Evolutionary conservation across 2,329 filamentous ascomycete species (phyloP).

Genomic region (Penicillium paneum): DNA sequence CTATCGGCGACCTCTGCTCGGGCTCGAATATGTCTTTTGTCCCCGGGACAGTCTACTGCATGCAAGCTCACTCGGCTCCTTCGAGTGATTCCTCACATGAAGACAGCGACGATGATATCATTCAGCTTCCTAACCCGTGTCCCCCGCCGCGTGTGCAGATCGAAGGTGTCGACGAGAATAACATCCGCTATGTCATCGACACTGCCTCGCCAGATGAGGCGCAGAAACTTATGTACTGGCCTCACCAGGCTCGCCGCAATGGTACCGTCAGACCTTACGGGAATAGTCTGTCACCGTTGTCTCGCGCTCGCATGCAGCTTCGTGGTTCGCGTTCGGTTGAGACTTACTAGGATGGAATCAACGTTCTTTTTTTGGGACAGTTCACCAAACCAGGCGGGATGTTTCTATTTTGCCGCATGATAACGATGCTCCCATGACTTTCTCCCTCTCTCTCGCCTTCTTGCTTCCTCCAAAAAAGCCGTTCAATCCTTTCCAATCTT

Average conservation of each 20-base stretch:
- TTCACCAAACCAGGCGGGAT: not conserved
- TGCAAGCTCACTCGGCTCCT: conserved; percentile 34
- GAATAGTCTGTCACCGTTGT: conserved; percentile 17
- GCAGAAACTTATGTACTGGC: conserved; percentile 33
- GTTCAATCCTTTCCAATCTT: not conserved
- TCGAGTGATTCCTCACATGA: conserved; percentile 24
- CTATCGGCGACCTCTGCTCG: conserved; percentile 7
- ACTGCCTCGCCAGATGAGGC: conserved; percentile 26
- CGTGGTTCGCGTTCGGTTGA: conserved; percentile 26
- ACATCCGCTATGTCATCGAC: conserved; percentile 32
- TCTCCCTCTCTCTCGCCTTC: not conserved
- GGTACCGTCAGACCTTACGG: conserved; percentile 10
- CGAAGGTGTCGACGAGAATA: conserved; percentile 35
- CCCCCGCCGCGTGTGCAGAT: conserved; percentile 28
- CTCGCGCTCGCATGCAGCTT: conserved; percentile 22
- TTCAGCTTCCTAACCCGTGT: conserved; percentile 32
- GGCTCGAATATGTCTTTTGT: conserved; percentile 9
- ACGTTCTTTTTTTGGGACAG: not conserved
- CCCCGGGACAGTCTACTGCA: conserved; percentile 30
- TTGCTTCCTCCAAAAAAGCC: conserved; percentile 10
- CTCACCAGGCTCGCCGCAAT: conserved; percentile 17
- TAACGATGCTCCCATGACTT: conserved; percentile 21
- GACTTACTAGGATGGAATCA: conserved; percentile 18
- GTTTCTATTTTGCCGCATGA: conserved; percentile 11
- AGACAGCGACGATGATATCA: conserved; percentile 36